Evolutionary conservation across 2,329 filamentous ascomycete genomes (phyloP).

Genomic region (Alternaria incomplexa): DNA sequence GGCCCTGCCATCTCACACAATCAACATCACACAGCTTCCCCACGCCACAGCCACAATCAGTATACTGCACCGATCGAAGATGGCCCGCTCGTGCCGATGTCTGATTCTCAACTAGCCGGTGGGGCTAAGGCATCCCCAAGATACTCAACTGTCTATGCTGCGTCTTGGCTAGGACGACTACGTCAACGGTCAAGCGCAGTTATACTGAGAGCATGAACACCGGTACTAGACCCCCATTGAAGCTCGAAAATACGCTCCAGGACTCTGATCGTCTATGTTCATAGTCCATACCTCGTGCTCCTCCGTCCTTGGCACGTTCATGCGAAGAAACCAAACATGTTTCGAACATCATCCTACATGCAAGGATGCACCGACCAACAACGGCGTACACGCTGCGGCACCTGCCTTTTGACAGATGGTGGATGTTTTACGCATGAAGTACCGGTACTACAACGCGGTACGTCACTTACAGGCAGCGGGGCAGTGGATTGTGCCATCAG

Average conservation of each 20-base stretch:
- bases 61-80: background rate
- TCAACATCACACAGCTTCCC: background rate
- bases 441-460: conserved; percentile 18
- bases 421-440: conserved; percentile 23
- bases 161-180: background rate
- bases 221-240: fast-evolving
- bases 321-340: conserved; percentile 37
- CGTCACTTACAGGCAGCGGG: conserved; percentile 22
- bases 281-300: background rate
- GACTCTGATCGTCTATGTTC: background rate
- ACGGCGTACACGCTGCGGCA: background rate
- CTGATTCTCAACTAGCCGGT: background rate
- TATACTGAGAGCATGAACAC: too few relatives aligned
- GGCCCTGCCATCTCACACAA: conserved; percentile 26
- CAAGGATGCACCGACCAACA: conserved; percentile 18
- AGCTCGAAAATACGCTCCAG: background rate
- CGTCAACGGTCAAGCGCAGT: background rate
- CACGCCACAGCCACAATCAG: background rate
- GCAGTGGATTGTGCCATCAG: conserved; percentile 7
- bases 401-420: background rate
- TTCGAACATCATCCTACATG: conserved; percentile 21
- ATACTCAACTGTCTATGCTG: background rate
- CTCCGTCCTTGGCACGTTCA: conserved; percentile 4
- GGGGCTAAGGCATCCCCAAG: too few relatives aligned
- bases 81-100: background rate